Conservation (phyloP, 768 basidiomycete genomes). For the Rubroboletus satanas region DNA sequence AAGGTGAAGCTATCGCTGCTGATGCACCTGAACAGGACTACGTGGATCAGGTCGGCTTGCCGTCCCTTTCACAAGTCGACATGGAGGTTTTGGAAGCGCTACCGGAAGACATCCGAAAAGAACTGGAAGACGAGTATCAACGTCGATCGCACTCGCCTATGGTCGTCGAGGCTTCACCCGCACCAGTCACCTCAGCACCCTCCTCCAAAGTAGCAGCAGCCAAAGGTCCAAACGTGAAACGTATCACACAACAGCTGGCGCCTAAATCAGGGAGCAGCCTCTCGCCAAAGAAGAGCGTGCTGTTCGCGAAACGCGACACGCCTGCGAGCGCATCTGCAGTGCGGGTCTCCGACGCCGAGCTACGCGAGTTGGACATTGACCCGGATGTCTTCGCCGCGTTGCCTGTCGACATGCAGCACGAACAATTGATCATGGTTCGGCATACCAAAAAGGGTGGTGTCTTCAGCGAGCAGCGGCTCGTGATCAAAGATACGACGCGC, state of each 20-base stretch:
- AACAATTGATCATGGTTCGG: constrained; percentile 63
- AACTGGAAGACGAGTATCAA: constrained; percentile 64
- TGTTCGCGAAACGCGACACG: constrained; percentile 36
- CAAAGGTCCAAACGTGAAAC: constrained; percentile 47
- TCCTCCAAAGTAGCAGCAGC: constrained; percentile 15
- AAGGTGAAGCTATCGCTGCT: constrained; percentile 19
- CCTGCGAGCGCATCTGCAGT: constrained; percentile 30
- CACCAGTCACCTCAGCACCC: constrained; percentile 1
- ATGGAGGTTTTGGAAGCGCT: constrained; percentile 65
- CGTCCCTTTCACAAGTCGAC: constrained; percentile 76
- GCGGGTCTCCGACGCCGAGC: constrained; percentile 51
- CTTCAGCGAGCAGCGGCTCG: constrained; percentile 40
- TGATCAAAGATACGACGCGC: constrained; percentile 42
- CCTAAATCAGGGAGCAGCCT: constrained; percentile 46
- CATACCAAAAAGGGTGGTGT: constrained; percentile 41
- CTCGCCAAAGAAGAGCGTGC: constrained; percentile 35
- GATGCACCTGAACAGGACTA: constrained; percentile 10
- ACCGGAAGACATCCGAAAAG: constrained; percentile 63
- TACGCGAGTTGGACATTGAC: constrained; percentile 68
- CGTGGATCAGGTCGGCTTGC: constrained; percentile 40
- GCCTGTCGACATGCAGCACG: constrained; percentile 65
- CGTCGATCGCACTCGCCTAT: constrained; percentile 55
- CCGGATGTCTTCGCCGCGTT: constrained; percentile 63
- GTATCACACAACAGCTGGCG: constrained; percentile 61
- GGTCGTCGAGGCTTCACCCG: constrained; percentile 13